Conservation (phyloP, 495 filamentous ascomycete species). For the Penicillium fimorum region DNA sequence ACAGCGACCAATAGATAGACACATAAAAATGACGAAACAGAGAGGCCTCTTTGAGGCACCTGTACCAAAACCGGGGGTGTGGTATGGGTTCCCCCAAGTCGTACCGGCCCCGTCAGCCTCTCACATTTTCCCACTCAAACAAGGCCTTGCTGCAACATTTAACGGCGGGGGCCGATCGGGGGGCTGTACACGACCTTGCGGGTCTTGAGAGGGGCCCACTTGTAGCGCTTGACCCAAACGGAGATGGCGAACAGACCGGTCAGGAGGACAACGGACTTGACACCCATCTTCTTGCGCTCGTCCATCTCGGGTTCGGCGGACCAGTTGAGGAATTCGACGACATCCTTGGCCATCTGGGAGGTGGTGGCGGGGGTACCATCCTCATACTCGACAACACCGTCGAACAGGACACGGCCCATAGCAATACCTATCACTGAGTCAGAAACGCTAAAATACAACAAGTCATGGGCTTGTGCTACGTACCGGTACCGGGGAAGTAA, state of each 20-base stretch:
- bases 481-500: slow-evolving; percentile 96
- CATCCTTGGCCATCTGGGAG: slow-evolving; percentile 99
- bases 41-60: slow-evolving; percentile 26
- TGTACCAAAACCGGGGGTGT: slow-evolving; percentile 27
- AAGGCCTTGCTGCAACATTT: slow-evolving; percentile 29
- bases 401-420: slow-evolving; percentile 97
- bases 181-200: slow-evolving; percentile 88
- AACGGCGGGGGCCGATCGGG: slow-evolving; percentile 52
- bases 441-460: slow-evolving; percentile 5
- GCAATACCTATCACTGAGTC: slow-evolving; percentile 67
- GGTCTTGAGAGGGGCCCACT: slow-evolving; percentile 94
- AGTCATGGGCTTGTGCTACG: slow-evolving; percentile 18
- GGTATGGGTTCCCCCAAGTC: slow-evolving; percentile 31
- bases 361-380: slow-evolving; percentile 91
- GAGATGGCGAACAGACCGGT: slow-evolving; percentile 78
- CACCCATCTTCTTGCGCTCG: slow-evolving; percentile 97
- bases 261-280: slow-evolving; percentile 82
- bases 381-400: slow-evolving; percentile 98
- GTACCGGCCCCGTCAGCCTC: slow-evolving; percentile 31
- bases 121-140: slow-evolving; percentile 39
- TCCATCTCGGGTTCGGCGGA: slow-evolving; percentile 99
- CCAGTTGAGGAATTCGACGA: slow-evolving; percentile 98
- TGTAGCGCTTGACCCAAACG: slow-evolving; percentile 99
- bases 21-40: slow-evolving; percentile 31
- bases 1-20: slow-evolving; percentile 34